Evolutionary conservation across 2,329 filamentous ascomycete genomes (phyloP).

Genomic region (Verruconis gallopava): DNA sequence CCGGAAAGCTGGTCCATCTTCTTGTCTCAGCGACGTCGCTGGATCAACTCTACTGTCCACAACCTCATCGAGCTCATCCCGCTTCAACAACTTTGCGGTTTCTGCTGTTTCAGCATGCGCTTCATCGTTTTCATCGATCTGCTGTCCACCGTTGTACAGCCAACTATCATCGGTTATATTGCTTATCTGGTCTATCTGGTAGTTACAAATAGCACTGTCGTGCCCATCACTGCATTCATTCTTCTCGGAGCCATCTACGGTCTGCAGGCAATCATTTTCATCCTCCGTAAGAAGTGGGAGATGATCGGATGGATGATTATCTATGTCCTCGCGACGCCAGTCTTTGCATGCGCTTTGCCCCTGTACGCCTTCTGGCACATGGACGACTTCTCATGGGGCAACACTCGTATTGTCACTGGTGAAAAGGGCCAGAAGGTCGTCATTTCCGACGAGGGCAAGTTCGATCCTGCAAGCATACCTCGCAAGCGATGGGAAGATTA

Average conservation of each 20-base stretch:
- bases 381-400: constrained; percentile 99
- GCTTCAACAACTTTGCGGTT: constrained; percentile 86
- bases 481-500: constrained; percentile 99
- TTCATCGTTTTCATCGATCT: constrained; percentile 94
- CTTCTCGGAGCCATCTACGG: constrained; percentile 92
- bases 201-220: constrained; percentile 43
- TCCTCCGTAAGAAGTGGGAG: constrained; percentile 92
- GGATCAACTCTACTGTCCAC: constrained; percentile 99
- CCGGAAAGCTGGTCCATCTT: constrained; percentile 91
- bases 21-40: constrained; percentile 93
- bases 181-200: constrained; percentile 75
- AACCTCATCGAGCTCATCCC: constrained; percentile 94
- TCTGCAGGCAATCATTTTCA: constrained; percentile 94
- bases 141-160: constrained; percentile 81
- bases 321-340: constrained; percentile 78
- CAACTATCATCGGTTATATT: constrained; percentile 82
- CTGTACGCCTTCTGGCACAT: constrained; percentile 98
- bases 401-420: constrained; percentile 91
- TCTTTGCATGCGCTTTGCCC: constrained; percentile 83
- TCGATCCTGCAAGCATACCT: constrained; percentile 82
- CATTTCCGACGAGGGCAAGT: constrained; percentile 94
- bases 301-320: constrained; percentile 99
- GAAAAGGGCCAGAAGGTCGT: constrained; percentile 87
- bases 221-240: constrained; percentile 80
- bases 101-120: constrained; percentile 99